Conservation (phyloP, 2,329 filamentous ascomycete genomes). For the Sporothrix euskadiensis region DNA sequence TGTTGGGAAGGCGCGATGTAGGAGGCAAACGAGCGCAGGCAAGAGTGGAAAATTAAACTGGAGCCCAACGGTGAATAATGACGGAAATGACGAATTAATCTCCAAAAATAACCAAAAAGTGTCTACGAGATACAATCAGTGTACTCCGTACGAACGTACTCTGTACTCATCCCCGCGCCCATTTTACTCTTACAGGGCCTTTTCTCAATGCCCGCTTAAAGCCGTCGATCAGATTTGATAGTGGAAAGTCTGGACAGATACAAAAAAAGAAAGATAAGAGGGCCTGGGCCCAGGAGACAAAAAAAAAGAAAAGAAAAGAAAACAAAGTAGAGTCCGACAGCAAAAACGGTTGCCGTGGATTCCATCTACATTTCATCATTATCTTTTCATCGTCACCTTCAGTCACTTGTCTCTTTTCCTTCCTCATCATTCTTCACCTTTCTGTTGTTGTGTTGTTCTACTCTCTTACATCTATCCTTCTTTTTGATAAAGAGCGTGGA, state of each 20-base stretch:
- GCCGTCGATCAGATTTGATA: slow-evolving; percentile 3
- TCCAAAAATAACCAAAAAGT: not conserved
- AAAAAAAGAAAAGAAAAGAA: not conserved
- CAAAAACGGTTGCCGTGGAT: slow-evolving; percentile 11
- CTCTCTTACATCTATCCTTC: not conserved
- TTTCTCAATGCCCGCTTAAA: not conserved
- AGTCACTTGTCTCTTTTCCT: not conserved
- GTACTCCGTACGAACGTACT: too few species aligned
- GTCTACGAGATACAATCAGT: not conserved
- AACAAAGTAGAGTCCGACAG: not conserved
- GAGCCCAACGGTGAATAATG: not conserved
- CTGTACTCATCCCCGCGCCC: not conserved
- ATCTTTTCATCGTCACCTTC: not conserved
- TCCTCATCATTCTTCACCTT: not conserved
- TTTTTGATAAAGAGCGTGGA: slow-evolving; percentile 6
- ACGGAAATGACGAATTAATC: not conserved
- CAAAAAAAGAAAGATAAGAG: slow-evolving; percentile 6
- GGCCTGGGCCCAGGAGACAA: slow-evolving; percentile 1
- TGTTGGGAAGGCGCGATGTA: not conserved
- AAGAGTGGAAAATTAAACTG: not conserved
- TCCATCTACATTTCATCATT: not conserved
- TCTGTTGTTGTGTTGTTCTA: not conserved
- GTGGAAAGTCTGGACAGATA: not conserved
- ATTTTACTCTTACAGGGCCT: not conserved
- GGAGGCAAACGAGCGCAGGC: not conserved